phyloP scores from a whole-genome alignment of 2,329 filamentous ascomycete species.

The Huntiella omanensis region DNA sequence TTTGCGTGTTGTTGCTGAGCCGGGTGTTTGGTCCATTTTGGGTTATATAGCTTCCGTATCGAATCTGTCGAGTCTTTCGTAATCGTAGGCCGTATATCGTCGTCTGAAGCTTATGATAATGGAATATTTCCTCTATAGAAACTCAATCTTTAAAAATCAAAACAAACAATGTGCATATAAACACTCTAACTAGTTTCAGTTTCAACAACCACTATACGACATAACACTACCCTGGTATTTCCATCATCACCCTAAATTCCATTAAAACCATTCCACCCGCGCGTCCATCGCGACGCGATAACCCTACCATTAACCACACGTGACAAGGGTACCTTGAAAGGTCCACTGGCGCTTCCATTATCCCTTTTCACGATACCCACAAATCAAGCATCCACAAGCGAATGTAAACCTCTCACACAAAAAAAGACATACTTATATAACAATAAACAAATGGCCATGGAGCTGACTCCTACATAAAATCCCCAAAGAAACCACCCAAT shows the following conservation, averaged over 20 bases:
- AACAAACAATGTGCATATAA: neutral
- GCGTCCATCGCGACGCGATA: neutral
- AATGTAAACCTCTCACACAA: too few relatives aligned
- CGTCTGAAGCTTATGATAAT: neutral
- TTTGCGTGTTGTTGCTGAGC: slow-evolving; percentile 3
- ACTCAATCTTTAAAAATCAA: neutral
- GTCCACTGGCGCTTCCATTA: too few relatives aligned
- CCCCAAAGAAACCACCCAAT: neutral
- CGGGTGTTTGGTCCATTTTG: slow-evolving; percentile 6
- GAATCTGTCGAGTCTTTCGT: too few relatives aligned
- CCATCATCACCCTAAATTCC: neutral
- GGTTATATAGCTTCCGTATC: neutral
- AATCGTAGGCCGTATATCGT: too few relatives aligned
- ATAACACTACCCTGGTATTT: too few relatives aligned
- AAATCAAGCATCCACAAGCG: too few relatives aligned
- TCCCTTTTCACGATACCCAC: too few relatives aligned
- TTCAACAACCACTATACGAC: too few relatives aligned
- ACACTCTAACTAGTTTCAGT: too few relatives aligned
- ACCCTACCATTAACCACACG: neutral
- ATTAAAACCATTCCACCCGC: neutral
- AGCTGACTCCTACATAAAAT: neutral
- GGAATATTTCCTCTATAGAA: neutral
- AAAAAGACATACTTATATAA: too few relatives aligned
- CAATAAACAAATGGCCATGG: too few relatives aligned
- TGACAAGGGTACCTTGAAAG: neutral